Evolutionary conservation across 257 asterid species (phyloP), one percentile per base, ranked within the genome.

Genomic region (Nicotiana sylvestris): DNA sequence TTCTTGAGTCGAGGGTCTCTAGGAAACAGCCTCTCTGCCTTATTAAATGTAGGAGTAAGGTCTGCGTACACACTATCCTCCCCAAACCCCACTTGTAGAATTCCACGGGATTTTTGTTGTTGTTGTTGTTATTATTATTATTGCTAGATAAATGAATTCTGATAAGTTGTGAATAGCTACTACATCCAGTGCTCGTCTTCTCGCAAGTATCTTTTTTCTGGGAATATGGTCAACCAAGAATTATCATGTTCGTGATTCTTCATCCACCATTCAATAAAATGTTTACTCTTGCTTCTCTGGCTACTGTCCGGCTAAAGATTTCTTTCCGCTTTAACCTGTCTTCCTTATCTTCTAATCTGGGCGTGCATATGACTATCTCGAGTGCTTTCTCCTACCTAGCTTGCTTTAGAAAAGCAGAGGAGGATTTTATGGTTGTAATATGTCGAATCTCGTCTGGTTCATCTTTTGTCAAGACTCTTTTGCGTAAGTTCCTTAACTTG

Each of bases 401-500:
- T 21, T 43, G 58, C 2, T 35, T 21, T 69, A 21, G 29, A 68
- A 27, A 0, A 68, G 21, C 18, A 10, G 56, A n/a, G 56, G 4
- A 1, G 1, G 17, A 18, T 37, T 2, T n/a, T n/a, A 4, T 35
- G 55, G 37, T 79, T 79, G 56, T 57, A 33, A 60, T 16, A 33
- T 29, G 55, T n/a, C 0, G 58, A 60, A 60, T 58, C 4, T 79
- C 0, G 68, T 60, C 5, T 79, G 37, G 53, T 57, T 78, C 58
- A 79, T 79, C 49, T 18, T 78, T 78, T 58, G 5, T 78, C 72
- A 33, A 4, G 12, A 78, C 6, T 33, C 56, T 16, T 21, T 51
- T 35, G 53, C 3, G 1, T 58, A 58, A 58, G 82, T 78, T 78
- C n/a, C 72, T 78, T 78, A 18, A 68, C 72, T 58, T 57, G 72